These are phyloP conservation scores for Exophiala oligosperma DNA, from an alignment of 2,329 filamentous ascomycete genomes.

Conservation along the genomic window DNA sequence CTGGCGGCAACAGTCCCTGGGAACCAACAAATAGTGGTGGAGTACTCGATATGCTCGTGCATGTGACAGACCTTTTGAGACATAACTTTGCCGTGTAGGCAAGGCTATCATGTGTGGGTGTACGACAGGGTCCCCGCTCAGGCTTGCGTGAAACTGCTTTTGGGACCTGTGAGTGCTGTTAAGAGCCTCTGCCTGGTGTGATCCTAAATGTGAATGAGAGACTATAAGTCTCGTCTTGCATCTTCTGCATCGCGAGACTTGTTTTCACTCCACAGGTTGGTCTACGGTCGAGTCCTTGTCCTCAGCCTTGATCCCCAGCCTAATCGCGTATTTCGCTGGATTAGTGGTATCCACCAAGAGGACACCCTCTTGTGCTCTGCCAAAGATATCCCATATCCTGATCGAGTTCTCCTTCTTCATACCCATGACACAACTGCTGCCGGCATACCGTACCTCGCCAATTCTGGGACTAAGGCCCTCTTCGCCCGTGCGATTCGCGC, in stretches of 20 bases:
- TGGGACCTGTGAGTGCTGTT: too few relatives aligned
- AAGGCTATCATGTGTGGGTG: too few relatives aligned
- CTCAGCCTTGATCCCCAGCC: slow-evolving; percentile 5
- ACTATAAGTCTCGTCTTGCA: too few relatives aligned
- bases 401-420: slow-evolving; percentile 36
- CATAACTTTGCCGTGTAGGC: too few relatives aligned
- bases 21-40: too few relatives aligned
- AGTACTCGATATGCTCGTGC: too few relatives aligned
- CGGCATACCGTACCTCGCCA: slow-evolving; percentile 47
- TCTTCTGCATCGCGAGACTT: neutral
- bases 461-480: slow-evolving; percentile 39
- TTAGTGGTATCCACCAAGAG: slow-evolving; percentile 47
- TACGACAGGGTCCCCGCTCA: too few relatives aligned
- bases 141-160: too few relatives aligned
- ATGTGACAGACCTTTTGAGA: too few relatives aligned
- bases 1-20: too few relatives aligned
- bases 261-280: neutral
- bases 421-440: slow-evolving; percentile 48
- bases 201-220: too few relatives aligned
- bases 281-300: neutral
- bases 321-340: slow-evolving; percentile 34
- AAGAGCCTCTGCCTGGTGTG: too few relatives aligned
- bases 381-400: slow-evolving; percentile 48
- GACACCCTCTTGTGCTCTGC: slow-evolving; percentile 45
- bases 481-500: slow-evolving; percentile 48